phyloP scores from a whole-genome alignment of 2,329 filamentous ascomycete species.

The Acephala macrosclerotiorum region DNA sequence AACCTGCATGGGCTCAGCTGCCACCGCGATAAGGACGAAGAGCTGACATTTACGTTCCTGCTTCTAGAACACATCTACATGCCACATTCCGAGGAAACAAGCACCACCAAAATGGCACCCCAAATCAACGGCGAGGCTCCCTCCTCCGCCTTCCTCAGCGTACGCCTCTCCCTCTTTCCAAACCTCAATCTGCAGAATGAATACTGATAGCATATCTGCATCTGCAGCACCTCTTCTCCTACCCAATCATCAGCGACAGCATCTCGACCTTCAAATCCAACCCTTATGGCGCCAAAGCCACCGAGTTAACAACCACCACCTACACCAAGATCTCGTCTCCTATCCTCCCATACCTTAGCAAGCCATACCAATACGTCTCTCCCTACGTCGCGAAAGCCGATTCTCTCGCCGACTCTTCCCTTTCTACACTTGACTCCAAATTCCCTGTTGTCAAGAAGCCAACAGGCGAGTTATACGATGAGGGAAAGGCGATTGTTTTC shows the following conservation, averaged over 20 bases:
- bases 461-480: slow-evolving; percentile 71
- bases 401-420: slow-evolving; percentile 74
- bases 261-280: slow-evolving; percentile 82
- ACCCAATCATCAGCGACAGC: slow-evolving; percentile 82
- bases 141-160: slow-evolving; percentile 59
- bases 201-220: slow-evolving; percentile 23
- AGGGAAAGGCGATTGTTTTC: slow-evolving; percentile 67
- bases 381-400: slow-evolving; percentile 89
- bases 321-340: slow-evolving; percentile 72
- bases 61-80: slow-evolving; percentile 23
- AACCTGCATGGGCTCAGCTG: neutral
- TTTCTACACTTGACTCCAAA: slow-evolving; percentile 71
- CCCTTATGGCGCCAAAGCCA: slow-evolving; percentile 82
- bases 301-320: slow-evolving; percentile 76
- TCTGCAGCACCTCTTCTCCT: slow-evolving; percentile 79
- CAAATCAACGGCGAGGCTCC: slow-evolving; percentile 60
- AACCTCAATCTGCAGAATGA: slow-evolving; percentile 12
- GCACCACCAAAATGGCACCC: slow-evolving; percentile 42
- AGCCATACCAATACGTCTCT: slow-evolving; percentile 81
- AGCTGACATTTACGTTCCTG: neutral
- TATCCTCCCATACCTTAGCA: slow-evolving; percentile 78
- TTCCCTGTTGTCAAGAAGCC: slow-evolving; percentile 81
- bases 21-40: neutral
- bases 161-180: slow-evolving; percentile 42
- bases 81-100: slow-evolving; percentile 30